phyloP scores from a whole-genome alignment of 2,329 filamentous ascomycete genomes.

The Fusarium brevicatenulatum region DNA sequence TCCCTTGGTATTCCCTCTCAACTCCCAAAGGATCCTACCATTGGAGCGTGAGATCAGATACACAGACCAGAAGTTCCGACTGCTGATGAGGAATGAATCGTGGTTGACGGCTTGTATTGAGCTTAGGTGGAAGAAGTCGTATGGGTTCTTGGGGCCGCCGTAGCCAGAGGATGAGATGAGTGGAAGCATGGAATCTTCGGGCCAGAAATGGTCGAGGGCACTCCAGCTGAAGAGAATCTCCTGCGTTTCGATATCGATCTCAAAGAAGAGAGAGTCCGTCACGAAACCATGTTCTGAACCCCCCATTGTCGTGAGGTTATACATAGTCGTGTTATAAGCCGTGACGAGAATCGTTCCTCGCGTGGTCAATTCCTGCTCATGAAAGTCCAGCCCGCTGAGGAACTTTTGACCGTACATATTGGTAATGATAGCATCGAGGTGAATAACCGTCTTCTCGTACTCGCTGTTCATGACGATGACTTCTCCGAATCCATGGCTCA shows the following conservation, averaged over 20 bases:
- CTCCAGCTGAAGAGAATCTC: conserved; percentile 55
- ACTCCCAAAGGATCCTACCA: conserved; percentile 40
- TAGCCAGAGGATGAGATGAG: conserved; percentile 15
- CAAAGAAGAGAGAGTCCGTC: conserved; percentile 51
- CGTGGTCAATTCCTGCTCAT: conserved; percentile 38
- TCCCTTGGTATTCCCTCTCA: conserved; percentile 39
- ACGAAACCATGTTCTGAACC: conserved; percentile 32
- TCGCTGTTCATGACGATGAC: conserved; percentile 45
- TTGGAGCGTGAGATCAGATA: conserved; percentile 36
- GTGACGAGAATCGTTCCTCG: conserved; percentile 39
- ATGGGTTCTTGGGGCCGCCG: conserved; percentile 16
- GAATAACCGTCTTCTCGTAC: conserved; percentile 37
- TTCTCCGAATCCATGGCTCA: conserved; percentile 47
- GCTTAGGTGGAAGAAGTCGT: conserved; percentile 44
- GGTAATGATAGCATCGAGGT: conserved; percentile 15
- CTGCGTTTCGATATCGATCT: conserved; percentile 54
- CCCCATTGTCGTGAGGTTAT: conserved; percentile 31
- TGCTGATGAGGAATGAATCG: conserved; percentile 38
- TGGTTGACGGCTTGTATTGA: conserved; percentile 37
- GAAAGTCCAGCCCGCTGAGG: conserved; percentile 32
- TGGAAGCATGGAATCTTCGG: conserved; percentile 25
- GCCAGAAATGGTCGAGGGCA: conserved; percentile 47
- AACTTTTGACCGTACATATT: neutral
- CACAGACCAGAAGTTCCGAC: conserved; percentile 37
- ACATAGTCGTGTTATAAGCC: conserved; percentile 38